phyloP scores from a whole-genome alignment of 2,329 filamentous ascomycete genomes.

The Aureobasidium namibiae region DNA sequence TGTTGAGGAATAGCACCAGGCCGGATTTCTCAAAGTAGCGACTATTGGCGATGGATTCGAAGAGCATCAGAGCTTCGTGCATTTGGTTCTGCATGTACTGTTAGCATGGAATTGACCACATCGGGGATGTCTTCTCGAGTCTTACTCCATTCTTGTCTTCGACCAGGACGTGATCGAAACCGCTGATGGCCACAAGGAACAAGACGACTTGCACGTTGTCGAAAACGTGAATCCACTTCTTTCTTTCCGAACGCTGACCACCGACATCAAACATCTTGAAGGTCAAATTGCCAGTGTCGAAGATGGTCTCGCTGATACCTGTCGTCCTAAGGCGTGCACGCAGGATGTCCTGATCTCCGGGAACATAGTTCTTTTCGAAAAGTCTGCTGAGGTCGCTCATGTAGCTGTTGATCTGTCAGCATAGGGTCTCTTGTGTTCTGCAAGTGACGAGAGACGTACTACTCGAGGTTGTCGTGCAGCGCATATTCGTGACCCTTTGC shows the following conservation, averaged over 20 bases:
- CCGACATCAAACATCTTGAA: constrained; percentile 98
- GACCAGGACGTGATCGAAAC: constrained; percentile 93
- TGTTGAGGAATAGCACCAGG: constrained; percentile 67
- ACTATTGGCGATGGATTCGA: constrained; percentile 66
- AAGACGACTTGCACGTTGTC: constrained; percentile 96
- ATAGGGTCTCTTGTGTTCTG: background rate
- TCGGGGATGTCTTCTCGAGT: constrained; percentile 33
- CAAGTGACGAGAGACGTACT: constrained; percentile 52
- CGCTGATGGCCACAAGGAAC: constrained; percentile 92
- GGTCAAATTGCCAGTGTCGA: constrained; percentile 88
- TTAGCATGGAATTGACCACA: background rate
- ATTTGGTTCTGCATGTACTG: constrained; percentile 53
- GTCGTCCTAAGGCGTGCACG: constrained; percentile 96
- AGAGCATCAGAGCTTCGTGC: constrained; percentile 63
- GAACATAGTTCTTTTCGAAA: constrained; percentile 67
- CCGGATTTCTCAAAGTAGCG: constrained; percentile 66
- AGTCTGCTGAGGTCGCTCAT: constrained; percentile 60
- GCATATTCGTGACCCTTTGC: constrained; percentile 93
- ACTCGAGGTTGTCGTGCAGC: constrained; percentile 88
- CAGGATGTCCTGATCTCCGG: constrained; percentile 90
- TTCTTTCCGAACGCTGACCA: constrained; percentile 89
- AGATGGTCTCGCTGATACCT: constrained; percentile 93
- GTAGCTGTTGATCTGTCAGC: constrained; percentile 54
- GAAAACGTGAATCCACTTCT: constrained; percentile 99
- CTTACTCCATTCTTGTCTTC: constrained; percentile 64